Base-by-base conservation (phyloP, 73 alveolate species). In the Loxodes magnus region DNA sequence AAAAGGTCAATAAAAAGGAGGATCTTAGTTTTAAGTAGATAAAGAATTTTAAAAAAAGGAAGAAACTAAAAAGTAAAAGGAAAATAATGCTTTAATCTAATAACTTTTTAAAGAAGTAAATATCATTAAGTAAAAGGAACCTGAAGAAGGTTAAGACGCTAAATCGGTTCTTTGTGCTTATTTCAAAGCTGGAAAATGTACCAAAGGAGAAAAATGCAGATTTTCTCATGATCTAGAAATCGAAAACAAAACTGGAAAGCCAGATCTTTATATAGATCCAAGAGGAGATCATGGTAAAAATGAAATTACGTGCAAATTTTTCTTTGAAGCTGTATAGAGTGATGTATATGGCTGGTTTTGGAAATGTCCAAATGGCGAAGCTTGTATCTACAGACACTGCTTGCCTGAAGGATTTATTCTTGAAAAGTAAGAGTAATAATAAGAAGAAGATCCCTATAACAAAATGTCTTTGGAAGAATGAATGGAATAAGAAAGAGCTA, bases 321-420 rank as follows among this genome's bases (percentile, higher is more conserved):
- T 88, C 70, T 36, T 82, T 19, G 94, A 84, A 21, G 97, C 97
- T 0, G 93, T 87, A n/a, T 87, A 84, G 68, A 79, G 28, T 51
- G 65, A 78, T 48, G 52, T 64, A 31, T 83, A 82, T 46, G 97
- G 97, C 20, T 88, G 94, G 94, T 59, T 80, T 30, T 88, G 97
- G 97, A 82, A 74, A 56, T 88, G 97, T 48, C 96, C 97, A 2
- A 83, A 83, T 58, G 93, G 95, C 1, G 93, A 87, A 0, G 71
- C 42, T 10, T 75, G 89, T 53, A 48, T 24, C 5, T 75, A 75
- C 51, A 46, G 65, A 4, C 89, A 75, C 35, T 71, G 74, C 38
- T 77, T 55, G n/a, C 97, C 97, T 12, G 79, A 72, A 64, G 97
- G 97, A 3, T 88, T 64, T 56, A 79, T 83, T 2, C 56, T 88